phyloP scores from a whole-genome alignment of 345 rosid species.

The Gossypium mustelinum region DNA sequence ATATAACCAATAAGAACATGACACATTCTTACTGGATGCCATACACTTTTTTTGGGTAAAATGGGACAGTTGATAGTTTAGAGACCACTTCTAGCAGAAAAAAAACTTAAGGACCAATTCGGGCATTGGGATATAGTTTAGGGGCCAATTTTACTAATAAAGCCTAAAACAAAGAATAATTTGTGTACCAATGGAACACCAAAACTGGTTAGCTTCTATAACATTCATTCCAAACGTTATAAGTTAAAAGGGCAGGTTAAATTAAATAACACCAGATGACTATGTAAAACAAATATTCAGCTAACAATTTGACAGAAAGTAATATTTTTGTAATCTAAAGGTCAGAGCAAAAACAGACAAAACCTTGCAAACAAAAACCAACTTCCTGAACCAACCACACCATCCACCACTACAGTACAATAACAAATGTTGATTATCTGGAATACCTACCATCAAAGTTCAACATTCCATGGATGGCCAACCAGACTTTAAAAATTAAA shows the following conservation, averaged over 20 bases:
- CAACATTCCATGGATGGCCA: background rate
- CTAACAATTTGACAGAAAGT: background rate
- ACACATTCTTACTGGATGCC: no score
- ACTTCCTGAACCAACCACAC: background rate
- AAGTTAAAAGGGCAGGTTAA: background rate
- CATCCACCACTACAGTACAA: background rate
- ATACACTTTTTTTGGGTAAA: no score
- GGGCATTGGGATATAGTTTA: no score
- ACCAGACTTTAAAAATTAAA: background rate
- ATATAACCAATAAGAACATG: no score
- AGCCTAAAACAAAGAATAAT: background rate
- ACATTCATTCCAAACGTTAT: background rate
- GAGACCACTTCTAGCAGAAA: no score
- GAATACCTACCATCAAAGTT: conserved; percentile 4
- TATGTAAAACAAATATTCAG: background rate
- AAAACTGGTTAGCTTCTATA: background rate
- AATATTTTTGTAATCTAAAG: background rate
- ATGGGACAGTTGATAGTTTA: no score
- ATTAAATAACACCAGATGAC: background rate
- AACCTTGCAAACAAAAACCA: background rate
- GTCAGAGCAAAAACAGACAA: background rate
- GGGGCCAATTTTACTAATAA: no score
- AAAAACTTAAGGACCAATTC: no score
- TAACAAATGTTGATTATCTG: background rate
- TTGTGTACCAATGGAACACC: background rate